A percentile compares a stretch with the other conserved stretches of the same genome.
phyloP scores from a whole-genome alignment of 495 filamentous ascomycete species.

The Pseudomonodictys pantanalensis region DNA sequence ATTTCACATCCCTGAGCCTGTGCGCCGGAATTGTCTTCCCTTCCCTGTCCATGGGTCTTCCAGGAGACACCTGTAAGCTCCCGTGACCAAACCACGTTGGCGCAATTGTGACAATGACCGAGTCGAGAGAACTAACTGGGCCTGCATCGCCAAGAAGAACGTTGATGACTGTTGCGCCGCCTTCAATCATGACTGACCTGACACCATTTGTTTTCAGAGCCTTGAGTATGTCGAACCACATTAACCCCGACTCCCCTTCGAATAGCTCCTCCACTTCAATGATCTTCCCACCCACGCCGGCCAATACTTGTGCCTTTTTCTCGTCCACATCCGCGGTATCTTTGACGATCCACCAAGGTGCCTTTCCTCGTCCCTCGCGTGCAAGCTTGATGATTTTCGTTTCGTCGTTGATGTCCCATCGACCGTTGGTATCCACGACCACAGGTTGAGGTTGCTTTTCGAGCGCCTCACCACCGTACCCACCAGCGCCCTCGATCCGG shows the following conservation, averaged over 20 bases:
- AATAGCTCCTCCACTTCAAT: conserved; percentile 43
- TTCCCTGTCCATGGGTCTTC: conserved; percentile 48
- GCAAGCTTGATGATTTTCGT: conserved; percentile 65
- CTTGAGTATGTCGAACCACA: conserved; percentile 63
- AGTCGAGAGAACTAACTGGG: conserved; percentile 61
- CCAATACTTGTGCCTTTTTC: conserved; percentile 39
- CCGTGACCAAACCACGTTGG: conserved; percentile 79
- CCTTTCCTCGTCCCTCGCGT: conserved; percentile 63
- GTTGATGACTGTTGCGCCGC: conserved; percentile 75
- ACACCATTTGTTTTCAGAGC: conserved; percentile 59
- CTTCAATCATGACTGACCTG: conserved; percentile 83
- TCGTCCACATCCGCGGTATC: conserved; percentile 11
- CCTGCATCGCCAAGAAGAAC: conserved; percentile 65
- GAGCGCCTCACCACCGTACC: conserved; percentile 51
- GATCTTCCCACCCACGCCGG: conserved; percentile 51
- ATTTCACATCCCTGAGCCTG: conserved; percentile 64
- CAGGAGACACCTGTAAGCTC: conserved; percentile 69
- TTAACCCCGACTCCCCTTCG: conserved; percentile 31
- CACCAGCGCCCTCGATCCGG: conserved; percentile 59
- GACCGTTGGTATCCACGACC: conserved; percentile 67
- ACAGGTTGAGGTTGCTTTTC: conserved; percentile 72
- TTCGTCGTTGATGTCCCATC: conserved; percentile 62
- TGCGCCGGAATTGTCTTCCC: conserved; percentile 55
- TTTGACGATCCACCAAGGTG: conserved; percentile 64
- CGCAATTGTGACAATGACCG: conserved; percentile 79